Evolutionary conservation across 371 early-diverging fungal genomes (phyloP), one percentile per base, ranked within the genome.

Genomic region (Apophysomyces ossiformis): DNA sequence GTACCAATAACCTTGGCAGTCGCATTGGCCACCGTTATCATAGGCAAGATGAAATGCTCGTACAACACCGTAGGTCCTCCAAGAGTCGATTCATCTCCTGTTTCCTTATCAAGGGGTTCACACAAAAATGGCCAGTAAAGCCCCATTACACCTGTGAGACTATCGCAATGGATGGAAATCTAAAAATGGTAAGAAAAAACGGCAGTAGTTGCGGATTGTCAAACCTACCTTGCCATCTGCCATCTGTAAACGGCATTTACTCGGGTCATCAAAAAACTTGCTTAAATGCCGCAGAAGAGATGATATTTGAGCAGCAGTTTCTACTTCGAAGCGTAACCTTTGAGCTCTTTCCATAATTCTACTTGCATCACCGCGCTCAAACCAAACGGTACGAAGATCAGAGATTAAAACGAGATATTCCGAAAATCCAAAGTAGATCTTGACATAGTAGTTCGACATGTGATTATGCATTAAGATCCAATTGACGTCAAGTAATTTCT

Each of bases 301-400:
- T 36, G 43, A 16, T 12, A 66, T 15, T 39, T 66, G 70, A 12
- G 62, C 58, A 4, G 59, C 54, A 0, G 58, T 60, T 7, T 70
- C 63, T 35, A 70, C 47, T 4, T 63, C 60, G 1, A 65, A 36
- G 8, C 58, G 47, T 26, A 62, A 45, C 7, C 44, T 21, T 5
- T 7, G 41, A 7, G 73, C 69, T 37, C 63, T 56, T 13, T 58
- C n/a, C 4, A 45, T 43, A 11, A 72, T 61, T 7, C 36, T 58
- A 7, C 15, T 13, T 0, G 64, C 35, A 41, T 69, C 26, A 8
- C 54, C 69, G 13, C 50, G 37, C 37, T 69, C 64, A 21, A 38
- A 62, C 73, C 73, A 72, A 7, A 69, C 69, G 37, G 58, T 58
- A 6, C 62, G 69, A 35, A 69, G 50, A 64, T 72, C 67, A 1